Conservation (phyloP, 257 asterid species). For the Solanum appendiculatum region DNA sequence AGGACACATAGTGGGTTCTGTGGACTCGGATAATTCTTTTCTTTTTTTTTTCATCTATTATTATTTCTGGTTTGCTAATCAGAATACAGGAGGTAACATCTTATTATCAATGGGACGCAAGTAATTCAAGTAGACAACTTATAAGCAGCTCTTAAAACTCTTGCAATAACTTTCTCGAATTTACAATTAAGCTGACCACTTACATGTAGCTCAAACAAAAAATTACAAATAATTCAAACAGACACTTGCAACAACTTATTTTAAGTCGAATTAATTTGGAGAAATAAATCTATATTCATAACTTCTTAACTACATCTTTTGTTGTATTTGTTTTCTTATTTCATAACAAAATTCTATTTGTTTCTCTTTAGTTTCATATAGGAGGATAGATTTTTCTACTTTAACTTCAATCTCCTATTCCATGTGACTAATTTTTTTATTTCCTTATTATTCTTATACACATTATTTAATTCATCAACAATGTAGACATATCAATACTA, state of each 20-base stretch:
- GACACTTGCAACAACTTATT: not conserved
- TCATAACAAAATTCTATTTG: not conserved
- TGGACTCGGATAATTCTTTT: too few relatives aligned
- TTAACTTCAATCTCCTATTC: not conserved
- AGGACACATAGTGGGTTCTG: too few relatives aligned
- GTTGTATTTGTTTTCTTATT: not conserved
- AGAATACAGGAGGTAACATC: too few relatives aligned
- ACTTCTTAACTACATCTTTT: not conserved
- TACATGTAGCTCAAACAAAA: too few relatives aligned
- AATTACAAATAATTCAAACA: too few relatives aligned
- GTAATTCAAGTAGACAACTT: not conserved
- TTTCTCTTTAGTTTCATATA: not conserved
- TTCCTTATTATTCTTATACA: not conserved
- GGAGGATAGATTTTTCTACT: not conserved
- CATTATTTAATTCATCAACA: not conserved
- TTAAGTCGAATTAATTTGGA: too few relatives aligned
- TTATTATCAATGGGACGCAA: not conserved
- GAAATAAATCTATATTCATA: too few relatives aligned
- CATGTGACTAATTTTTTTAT: not conserved
- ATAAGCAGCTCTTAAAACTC: not conserved
- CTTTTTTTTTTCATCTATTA: too few relatives aligned
- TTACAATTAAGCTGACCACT: too few relatives aligned
- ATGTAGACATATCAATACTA: not conserved
- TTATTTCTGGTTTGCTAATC: too few relatives aligned
- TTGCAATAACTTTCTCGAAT: too few relatives aligned